Base-by-base conservation (phyloP, 139 green algal genomes). In the Pseudopediastrum boryanum region DNA sequence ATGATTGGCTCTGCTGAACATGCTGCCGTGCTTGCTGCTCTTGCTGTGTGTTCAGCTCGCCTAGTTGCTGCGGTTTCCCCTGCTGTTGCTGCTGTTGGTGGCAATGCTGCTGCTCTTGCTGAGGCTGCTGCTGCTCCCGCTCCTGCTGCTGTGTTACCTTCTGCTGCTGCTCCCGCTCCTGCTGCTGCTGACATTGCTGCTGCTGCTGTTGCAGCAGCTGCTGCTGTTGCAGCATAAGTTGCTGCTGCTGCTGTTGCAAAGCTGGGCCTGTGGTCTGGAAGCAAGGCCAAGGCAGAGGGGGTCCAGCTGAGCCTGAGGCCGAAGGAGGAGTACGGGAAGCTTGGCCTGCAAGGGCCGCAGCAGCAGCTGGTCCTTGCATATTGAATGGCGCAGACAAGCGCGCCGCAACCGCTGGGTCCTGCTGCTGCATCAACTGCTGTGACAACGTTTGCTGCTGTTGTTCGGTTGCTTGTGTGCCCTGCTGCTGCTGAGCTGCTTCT, bases 311-410 rank as follows among this genome's bases (percentile, higher is more conserved):
- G 63, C 63, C 76, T 21, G 65, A 39, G 41, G 76, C 41, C 52
- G 21, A 36, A 1, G 31, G 31, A 0, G 65, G 61, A 1, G 39
- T n/a, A 4, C 46, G 46, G 6, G 19, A 23, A 31, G 56, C 63
- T 13, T 48, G 42, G 31, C 29, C n/a, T 52, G 59, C 41, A 13
- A 71, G 39, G 2, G 50, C 82, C 54, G 56, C 71, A 13, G 70
- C 62, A 25, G 56, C 56, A 1, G 61, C 74, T 56, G 78, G 64
- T 67, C 78, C 62, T 62, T n/a, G n/a, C n/a, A n/a, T n/a, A n/a
- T n/a, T n/a, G n/a, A n/a, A n/a, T n/a, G n/a, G 42, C 67, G 41
- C 36, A 3, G 25, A n/a, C 35, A 43, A n/a, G 6, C 31, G 36
- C 52, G 29, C 54, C 71, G 63, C 36, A 39, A 31, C 51, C 31